Base-by-base conservation (phyloP, 352 stramenopile species). In the Pythium vanterpoolii region DNA sequence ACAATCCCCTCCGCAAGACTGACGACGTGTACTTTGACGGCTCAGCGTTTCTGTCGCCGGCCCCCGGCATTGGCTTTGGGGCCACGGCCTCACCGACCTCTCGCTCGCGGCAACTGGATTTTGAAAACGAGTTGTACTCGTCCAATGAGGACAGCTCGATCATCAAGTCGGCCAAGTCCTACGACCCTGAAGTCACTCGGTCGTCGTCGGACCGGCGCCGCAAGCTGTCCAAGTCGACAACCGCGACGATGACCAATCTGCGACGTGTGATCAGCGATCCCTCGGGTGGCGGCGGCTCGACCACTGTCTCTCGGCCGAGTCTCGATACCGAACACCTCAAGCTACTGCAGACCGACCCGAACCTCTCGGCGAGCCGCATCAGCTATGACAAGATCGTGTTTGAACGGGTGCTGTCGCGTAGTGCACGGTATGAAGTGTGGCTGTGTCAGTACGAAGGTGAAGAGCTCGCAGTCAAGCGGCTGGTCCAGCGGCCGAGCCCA, bases 391-490 rank as follows among this genome's bases (percentile, higher is more conserved):
- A 71, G 52, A 62, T 71, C 16, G 63, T 71, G 45, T 71, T 71
- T 24, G 63, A 71, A 16, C 51, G 57, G 4, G 42, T 71, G 7
- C 43, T 71, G 39, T 66, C 63, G 14, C 42, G 42, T 9, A 71
- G 63, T 39, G 14, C 54, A 14, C 56, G 56, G 26, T 66, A 71
- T 53, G 76, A 83, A 68, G 70, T 86, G 5, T 86, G 74, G 69
- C 40, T 83, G 8, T 76, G 73, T 23, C 49, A 73, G 26, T 80
- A 80, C 61, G 66, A 78, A 44, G 60, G 49, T 4, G 60, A 73
- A 31, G 55, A 72, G 26, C 53, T 86, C 4, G 76, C 76, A 0
- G 66, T 77, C 14, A 83, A 86, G 66, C 61, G 74, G 14, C 58
- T 83, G 31, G 46, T 69, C 10, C 66, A 72, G 24, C 60, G 16